A percentile compares a stretch with the other conserved stretches of the same genome.
phyloP scores from a whole-genome alignment of 2,329 filamentous ascomycete species.

The Thielaviopsis euricoi region DNA sequence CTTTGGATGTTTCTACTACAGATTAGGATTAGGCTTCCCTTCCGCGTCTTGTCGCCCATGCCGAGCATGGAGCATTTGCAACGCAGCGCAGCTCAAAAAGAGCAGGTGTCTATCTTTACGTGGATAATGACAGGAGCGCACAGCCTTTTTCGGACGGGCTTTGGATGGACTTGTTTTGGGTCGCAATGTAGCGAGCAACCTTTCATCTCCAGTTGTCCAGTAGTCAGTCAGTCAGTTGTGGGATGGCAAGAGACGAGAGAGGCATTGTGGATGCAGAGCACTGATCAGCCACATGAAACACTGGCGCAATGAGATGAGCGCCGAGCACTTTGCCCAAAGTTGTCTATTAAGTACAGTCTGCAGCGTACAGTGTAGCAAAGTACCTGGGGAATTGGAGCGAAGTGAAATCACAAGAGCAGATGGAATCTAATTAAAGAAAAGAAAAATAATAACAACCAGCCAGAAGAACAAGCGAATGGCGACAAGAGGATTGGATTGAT shows the following conservation, averaged over 20 bases:
- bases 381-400: too few species aligned
- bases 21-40: not conserved
- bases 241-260: too few species aligned
- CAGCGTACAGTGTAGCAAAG: too few species aligned
- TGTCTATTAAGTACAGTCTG: too few species aligned
- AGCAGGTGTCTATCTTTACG: not conserved
- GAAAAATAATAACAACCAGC: not conserved
- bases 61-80: not conserved
- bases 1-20: too few species aligned
- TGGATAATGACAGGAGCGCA: not conserved
- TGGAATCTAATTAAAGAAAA: too few species aligned
- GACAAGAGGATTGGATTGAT: too few species aligned
- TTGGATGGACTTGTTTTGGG: not conserved
- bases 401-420: too few species aligned
- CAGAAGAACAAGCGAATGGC: not conserved
- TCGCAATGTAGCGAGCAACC: too few species aligned
- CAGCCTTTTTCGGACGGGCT: not conserved
- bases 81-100: too few species aligned
- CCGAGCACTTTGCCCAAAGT: not conserved
- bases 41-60: not conserved
- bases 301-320: not conserved
- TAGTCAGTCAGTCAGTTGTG: too few species aligned
- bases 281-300: not conserved
- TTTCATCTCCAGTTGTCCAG: too few species aligned
- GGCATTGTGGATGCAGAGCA: not conserved